These are phyloP conservation scores for Alloascoidea hylecoeti DNA, from an alignment of 805 yeast genomes.

Conservation along the genomic window DNA sequence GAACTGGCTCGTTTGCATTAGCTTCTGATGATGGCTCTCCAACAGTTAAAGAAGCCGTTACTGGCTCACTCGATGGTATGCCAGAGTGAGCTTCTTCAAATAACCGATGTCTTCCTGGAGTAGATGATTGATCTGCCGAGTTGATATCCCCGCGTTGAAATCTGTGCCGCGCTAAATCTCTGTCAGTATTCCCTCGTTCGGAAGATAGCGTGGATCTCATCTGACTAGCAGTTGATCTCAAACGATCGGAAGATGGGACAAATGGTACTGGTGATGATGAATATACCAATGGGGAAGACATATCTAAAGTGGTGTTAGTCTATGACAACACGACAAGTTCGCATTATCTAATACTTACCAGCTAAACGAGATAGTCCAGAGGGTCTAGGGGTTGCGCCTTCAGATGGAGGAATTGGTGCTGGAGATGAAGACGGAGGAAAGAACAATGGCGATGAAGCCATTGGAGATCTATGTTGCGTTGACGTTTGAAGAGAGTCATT, in stretches of 20 bases:
- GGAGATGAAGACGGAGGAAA: slow-evolving; percentile 17
- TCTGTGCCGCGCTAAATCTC: slow-evolving; percentile 21
- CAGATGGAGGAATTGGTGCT: slow-evolving; percentile 9
- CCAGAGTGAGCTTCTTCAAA: slow-evolving; percentile 35
- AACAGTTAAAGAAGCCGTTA: slow-evolving; percentile 4
- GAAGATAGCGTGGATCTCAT: slow-evolving; percentile 11
- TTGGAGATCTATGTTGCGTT: not conserved
- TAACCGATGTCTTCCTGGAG: slow-evolving; percentile 53
- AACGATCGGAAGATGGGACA: slow-evolving; percentile 7
- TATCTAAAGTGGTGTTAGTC: slow-evolving; percentile 12
- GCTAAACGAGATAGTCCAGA: slow-evolving; percentile 11
- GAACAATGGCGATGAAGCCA: slow-evolving; percentile 18
- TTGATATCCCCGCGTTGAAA: slow-evolving; percentile 64
- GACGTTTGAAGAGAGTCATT: too few species aligned
- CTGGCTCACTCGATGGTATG: slow-evolving; percentile 3
- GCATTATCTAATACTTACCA: not conserved
- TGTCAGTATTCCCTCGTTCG: slow-evolving; percentile 8
- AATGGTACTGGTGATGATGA: slow-evolving; percentile 24
- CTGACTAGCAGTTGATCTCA: slow-evolving; percentile 3
- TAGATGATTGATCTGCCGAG: slow-evolving; percentile 49
- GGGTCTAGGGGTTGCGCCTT: slow-evolving; percentile 14
- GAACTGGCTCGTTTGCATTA: slow-evolving; percentile 53
- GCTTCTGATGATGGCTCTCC: slow-evolving; percentile 11
- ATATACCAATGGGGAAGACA: slow-evolving; percentile 28
- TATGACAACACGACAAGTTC: slow-evolving; percentile 3